Percentiles rank a stretch among this genome's conserved stretches.
Conservation (phyloP, 2,329 filamentous ascomycete genomes). For the Colletotrichum sp. region DNA sequence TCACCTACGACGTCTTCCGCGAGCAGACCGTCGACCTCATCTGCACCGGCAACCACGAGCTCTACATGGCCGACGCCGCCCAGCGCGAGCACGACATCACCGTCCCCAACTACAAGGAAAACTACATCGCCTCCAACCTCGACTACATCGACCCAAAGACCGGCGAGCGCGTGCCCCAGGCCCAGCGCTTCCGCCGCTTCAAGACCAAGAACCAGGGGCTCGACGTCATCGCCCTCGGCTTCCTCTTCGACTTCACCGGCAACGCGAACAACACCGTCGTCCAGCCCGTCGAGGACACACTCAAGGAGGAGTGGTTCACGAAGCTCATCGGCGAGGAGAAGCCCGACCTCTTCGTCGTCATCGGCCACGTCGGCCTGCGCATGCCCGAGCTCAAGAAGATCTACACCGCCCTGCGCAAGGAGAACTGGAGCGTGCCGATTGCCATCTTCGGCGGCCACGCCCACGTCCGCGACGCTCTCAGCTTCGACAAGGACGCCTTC, state of each 20-base stretch:
- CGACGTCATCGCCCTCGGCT: slow-evolving; percentile 86
- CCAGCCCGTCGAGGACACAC: slow-evolving; percentile 76
- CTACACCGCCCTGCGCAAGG: slow-evolving; percentile 77
- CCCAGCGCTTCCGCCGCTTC: slow-evolving; percentile 85
- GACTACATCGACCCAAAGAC: slow-evolving; percentile 81
- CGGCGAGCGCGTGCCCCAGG: slow-evolving; percentile 75
- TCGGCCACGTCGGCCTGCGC: slow-evolving; percentile 83
- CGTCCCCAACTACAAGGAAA: slow-evolving; percentile 80
- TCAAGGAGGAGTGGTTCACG: slow-evolving; percentile 89
- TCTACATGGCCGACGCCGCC: slow-evolving; percentile 83
- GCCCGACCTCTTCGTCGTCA: slow-evolving; percentile 84
- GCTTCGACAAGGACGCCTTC: slow-evolving; percentile 78
- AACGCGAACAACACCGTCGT: slow-evolving; percentile 93
- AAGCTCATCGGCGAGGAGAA: slow-evolving; percentile 84
- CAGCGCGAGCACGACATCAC: slow-evolving; percentile 79
- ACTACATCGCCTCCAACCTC: slow-evolving; percentile 90
- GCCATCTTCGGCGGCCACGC: slow-evolving; percentile 91
- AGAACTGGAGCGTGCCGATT: slow-evolving; percentile 83
- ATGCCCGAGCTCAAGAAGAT: slow-evolving; percentile 81
- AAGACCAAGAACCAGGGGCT: slow-evolving; percentile 89
- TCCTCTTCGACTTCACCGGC: slow-evolving; percentile 90
- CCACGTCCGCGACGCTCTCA: slow-evolving; percentile 84
- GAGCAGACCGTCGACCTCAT: slow-evolving; percentile 85
- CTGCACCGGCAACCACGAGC: slow-evolving; percentile 91
- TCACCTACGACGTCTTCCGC: slow-evolving; percentile 85